Base-by-base conservation (phyloP, 768 basidiomycete genomes). In the Tylopilus sp. region DNA sequence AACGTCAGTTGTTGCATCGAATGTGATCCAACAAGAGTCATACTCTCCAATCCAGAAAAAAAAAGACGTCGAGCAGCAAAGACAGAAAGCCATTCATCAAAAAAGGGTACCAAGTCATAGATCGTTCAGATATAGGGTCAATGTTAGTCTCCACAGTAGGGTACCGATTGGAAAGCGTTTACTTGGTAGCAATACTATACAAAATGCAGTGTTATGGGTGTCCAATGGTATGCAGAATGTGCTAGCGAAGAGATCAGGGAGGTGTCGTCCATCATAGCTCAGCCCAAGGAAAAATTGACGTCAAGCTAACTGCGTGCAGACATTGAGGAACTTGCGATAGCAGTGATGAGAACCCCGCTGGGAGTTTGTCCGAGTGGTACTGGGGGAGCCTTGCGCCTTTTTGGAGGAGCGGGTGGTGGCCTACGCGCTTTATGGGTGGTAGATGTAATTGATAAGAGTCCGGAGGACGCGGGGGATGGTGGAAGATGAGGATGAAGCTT, bases 301-400 rank as follows among this genome's bases (percentile, higher is more conserved):
- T n/a, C n/a, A 45, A 55, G 25, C 22, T 63, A 59, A 37, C 25
- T 43, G 50, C 48, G 48, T 22, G 58, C 38, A 40, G 70, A 62
- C 11, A 62, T 54, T 2, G 74, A 62, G n/a, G 75, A 74, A 26
- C 65, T 69, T 21, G 76, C 73, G 36, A 87, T 86, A 2, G 84
- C 74, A 8, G 82, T 83, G 30, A 87, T 83, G 31, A 79, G 81
- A 21, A 76, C 78, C 10, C 81, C 83, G 14, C 77, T 62, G 50
- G 77, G 74, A 1, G 76, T 77, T 45, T 66, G 73, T 28, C 72
- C 74, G 2, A 77, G 70, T 11, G 89, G 86, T 41, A 85, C 75
- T 16, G 87, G 84, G 30, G 89, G 88, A 2, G 88, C 83, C 59
- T 86, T 87, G 62, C 88, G 72, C 41, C 87, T 76, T 62, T 83